Evolutionary conservation across 768 basidiomycete genomes (phyloP), one percentile per base, ranked within the genome.

Genomic region (Auricularia heimuer): DNA sequence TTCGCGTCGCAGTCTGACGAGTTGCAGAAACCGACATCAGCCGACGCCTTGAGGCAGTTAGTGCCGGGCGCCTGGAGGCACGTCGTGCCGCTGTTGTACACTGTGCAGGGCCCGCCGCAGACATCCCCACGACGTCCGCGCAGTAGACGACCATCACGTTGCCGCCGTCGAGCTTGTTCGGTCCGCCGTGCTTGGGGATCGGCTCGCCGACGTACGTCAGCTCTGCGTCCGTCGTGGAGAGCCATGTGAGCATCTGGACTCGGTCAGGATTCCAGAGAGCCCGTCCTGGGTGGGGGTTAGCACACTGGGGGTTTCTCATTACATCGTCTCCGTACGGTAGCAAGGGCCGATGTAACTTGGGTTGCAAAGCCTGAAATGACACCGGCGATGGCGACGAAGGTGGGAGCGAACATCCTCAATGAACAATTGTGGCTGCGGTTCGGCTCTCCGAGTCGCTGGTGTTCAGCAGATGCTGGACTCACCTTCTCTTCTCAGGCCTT

Each of bases 71-170:
- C 69, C 33, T 42, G n/a, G 62, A 75, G 69, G 64, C 77, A 77
- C 0, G 63, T 65, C 3, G 68, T 62, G 3, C 70, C 68, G 35
- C 76, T 75, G 42, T 67, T 71, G 69, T 73, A 74, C 0, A 75
- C 73, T 4, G 70, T 76, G 69, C 77, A 78, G 2, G 66, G 7
- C 0, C 75, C 74, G 4, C 70, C 71, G 66, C 77, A 77, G 61
- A 74, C 66, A 47, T 68, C 67, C 21, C 47, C 16, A 64, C 36
- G 18, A 69, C 60, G 36, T 33, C 65, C 61, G 54, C 68, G 68
- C 77, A 77, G 70, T 72, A 77, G 3, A 68, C 69, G 39, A 77
- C 73, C 2, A 64, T 72, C 8, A 69, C 72, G 44, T 66, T 62
- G 58, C 70, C 65, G 4, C 69, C 68, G 14, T 62, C 37, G n/a